These are phyloP conservation scores for Lagerstroemia speciosa DNA, from an alignment of 345 rosid genomes.

Conservation along the genomic window DNA sequence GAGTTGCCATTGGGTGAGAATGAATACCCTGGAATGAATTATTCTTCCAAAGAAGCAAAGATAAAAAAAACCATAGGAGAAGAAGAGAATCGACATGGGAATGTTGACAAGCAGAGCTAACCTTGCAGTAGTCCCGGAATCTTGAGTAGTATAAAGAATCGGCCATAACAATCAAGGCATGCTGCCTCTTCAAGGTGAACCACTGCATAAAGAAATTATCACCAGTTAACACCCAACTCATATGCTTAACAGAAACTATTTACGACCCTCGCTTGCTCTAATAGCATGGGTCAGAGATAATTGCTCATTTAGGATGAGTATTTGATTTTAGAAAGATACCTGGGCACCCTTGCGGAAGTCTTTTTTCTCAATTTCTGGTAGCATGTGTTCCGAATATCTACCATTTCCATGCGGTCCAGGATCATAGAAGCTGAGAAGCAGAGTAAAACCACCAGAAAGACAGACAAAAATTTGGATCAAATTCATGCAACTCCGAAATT, in stretches of 20 bases:
- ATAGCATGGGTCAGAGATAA: not conserved
- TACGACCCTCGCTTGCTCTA: not conserved
- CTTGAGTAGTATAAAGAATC: constrained; percentile 85
- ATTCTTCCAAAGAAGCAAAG: not conserved
- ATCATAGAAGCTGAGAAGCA: constrained; percentile 70
- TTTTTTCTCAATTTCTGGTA: constrained; percentile 79
- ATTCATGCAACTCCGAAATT: not conserved
- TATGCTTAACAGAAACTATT: not conserved
- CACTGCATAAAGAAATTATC: constrained; percentile 53
- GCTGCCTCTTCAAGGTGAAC: constrained; percentile 98
- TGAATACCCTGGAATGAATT: not conserved
- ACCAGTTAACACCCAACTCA: not conserved
- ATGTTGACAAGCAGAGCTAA: constrained; percentile 7
- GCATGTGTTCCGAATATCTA: constrained; percentile 91
- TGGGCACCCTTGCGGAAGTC: constrained; percentile 99
- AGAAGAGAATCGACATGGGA: no score
- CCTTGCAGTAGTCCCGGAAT: constrained; percentile 91
- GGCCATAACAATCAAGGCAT: constrained; percentile 85
- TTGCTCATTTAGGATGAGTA: not conserved
- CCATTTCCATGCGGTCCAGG: constrained; percentile 98
- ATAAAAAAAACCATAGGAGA: not conserved
- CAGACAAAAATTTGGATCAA: not conserved
- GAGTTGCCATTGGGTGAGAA: not conserved
- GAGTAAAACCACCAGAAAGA: constrained; percentile 1
- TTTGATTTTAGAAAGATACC: constrained; percentile 30